These are phyloP conservation scores for Penicillium sp. DNA, from an alignment of 2,329 filamentous ascomycete species.

Conservation along the genomic window DNA sequence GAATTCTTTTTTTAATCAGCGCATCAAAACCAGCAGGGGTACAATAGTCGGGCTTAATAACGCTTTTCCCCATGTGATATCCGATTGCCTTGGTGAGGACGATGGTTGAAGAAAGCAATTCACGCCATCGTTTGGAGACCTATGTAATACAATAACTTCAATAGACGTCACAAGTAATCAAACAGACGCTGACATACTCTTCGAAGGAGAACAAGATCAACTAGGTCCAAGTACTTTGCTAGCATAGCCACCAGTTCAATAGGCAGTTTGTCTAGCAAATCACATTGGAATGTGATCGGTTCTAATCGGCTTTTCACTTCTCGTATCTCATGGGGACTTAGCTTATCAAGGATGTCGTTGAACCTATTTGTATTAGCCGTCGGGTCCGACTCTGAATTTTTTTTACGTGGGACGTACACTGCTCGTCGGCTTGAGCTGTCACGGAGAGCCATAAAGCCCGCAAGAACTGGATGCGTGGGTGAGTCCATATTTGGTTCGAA, in stretches of 20 bases:
- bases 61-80: neutral
- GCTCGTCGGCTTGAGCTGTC: constrained; percentile 19
- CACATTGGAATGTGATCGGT: constrained; percentile 26
- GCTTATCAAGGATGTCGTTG: constrained; percentile 26
- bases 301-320: constrained; percentile 24
- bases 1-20: neutral
- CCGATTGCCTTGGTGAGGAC: constrained; percentile 5
- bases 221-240: constrained; percentile 24
- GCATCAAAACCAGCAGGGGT: neutral
- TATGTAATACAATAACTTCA: constrained; percentile 7
- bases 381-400: neutral
- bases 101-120: constrained; percentile 27
- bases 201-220: constrained; percentile 29
- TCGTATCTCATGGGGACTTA: constrained; percentile 32
- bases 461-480: constrained; percentile 10
- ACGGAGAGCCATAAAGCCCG: constrained; percentile 23
- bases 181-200: constrained; percentile 21
- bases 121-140: constrained; percentile 36
- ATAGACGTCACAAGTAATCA: neutral
- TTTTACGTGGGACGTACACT: constrained; percentile 7
- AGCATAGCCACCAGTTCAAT: constrained; percentile 33
- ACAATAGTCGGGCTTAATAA: neutral
- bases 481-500: neutral
- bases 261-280: constrained; percentile 35
- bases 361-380: constrained; percentile 20